These are phyloP conservation scores for Vachellia collinsii DNA, from an alignment of 306 rosid genomes.

Conservation along the genomic window DNA sequence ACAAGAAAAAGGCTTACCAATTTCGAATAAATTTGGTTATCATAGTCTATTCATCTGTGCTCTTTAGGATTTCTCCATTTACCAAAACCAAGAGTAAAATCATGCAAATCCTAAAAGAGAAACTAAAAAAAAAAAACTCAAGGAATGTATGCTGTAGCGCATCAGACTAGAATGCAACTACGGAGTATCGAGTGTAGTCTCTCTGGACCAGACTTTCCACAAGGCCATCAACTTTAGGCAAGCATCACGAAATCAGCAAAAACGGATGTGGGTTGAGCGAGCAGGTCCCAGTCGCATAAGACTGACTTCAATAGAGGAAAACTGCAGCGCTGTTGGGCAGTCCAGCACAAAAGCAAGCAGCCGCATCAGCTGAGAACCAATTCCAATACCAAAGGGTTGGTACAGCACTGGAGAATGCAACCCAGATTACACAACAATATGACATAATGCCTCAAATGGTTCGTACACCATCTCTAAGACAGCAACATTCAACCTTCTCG, in stretches of 20 bases:
- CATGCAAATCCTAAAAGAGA: background rate
- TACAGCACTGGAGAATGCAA: slow-evolving; percentile 44
- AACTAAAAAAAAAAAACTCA: background rate
- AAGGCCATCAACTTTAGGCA: background rate
- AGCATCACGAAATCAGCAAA: background rate
- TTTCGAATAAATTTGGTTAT: background rate
- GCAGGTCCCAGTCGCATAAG: background rate
- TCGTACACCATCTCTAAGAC: slow-evolving; percentile 29
- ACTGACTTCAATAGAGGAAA: background rate
- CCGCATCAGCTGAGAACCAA: background rate
- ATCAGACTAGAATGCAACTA: background rate
- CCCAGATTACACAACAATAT: slow-evolving; percentile 39
- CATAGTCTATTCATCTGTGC: background rate
- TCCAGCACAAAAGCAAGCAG: background rate
- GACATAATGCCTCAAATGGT: slow-evolving; percentile 2
- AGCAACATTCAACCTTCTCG: slow-evolving; percentile 51
- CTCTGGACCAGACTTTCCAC: background rate
- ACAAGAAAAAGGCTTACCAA: background rate
- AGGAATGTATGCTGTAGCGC: background rate
- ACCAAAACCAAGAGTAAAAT: background rate
- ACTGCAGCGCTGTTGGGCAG: background rate
- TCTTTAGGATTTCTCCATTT: background rate
- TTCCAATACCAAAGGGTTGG: slow-evolving; percentile 27
- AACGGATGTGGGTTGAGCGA: background rate
- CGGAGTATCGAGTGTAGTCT: background rate